A percentile compares a stretch with the other conserved stretches of the same genome.
Conservation (phyloP, 78 protist genomes). For the Tieghemostelium lacteum region DNA sequence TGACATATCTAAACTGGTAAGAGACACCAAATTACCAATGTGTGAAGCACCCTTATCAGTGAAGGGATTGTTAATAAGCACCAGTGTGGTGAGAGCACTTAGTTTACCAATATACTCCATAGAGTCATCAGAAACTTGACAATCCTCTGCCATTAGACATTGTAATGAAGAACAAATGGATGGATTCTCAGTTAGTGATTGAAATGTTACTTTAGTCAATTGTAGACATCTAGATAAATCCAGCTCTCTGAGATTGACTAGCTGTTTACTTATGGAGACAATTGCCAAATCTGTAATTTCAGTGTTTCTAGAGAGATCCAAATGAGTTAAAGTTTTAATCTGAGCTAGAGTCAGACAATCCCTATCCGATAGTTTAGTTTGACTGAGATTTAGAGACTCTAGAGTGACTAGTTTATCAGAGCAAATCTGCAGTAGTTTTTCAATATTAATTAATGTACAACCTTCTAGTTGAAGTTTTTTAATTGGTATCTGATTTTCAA, state of each 20-base stretch:
- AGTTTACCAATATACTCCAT: constrained; percentile 36
- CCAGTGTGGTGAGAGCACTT: constrained; percentile 7
- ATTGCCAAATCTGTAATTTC: constrained; percentile 5
- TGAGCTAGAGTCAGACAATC: constrained; percentile 3
- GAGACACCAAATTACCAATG: constrained; percentile 13
- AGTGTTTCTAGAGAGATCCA: constrained; percentile 22
- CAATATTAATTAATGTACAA: background rate
- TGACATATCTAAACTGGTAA: constrained; percentile 47
- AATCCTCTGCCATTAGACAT: constrained; percentile 20
- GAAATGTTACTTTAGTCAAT: background rate
- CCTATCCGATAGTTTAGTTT: background rate
- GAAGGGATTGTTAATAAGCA: constrained; percentile 51
- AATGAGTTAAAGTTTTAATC: constrained; percentile 3
- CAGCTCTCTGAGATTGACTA: constrained; percentile 13
- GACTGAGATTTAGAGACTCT: constrained; percentile 4
- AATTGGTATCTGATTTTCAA: constrained; percentile 24
- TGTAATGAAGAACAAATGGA: background rate
- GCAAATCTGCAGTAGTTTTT: background rate
- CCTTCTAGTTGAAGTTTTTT: constrained; percentile 34
- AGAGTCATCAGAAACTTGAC: constrained; percentile 16
- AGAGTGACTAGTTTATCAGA: background rate
- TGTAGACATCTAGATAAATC: constrained; percentile 19
- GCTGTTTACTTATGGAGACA: background rate
- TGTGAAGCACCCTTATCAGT: constrained; percentile 48
- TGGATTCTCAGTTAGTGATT: background rate